Conservation (phyloP, 2,329 filamentous ascomycete genomes). For the Paecilomyces variotii region DNA sequence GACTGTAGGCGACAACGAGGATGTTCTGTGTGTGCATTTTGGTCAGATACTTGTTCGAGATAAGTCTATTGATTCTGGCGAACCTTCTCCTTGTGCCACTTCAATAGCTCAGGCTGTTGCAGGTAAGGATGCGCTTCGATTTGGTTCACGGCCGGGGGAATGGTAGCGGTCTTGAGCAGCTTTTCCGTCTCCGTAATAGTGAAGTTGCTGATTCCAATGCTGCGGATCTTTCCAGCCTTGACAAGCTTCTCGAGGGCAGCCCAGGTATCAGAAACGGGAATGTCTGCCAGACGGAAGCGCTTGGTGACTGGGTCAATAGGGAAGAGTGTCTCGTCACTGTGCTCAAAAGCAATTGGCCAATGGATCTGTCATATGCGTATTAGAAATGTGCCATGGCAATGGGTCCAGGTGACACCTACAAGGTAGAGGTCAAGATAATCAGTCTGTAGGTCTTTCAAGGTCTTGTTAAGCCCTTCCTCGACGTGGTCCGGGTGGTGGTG, state of each 20-base stretch:
- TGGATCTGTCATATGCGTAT: conserved; percentile 23
- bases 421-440: conserved; percentile 49
- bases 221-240: conserved; percentile 49
- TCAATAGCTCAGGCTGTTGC: conserved; percentile 17
- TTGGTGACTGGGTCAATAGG: conserved; percentile 11
- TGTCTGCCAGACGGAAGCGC: conserved; percentile 12
- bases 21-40: conserved; percentile 28
- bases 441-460: conserved; percentile 42
- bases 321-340: conserved; percentile 10
- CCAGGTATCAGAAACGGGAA: conserved; percentile 41
- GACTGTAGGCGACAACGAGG: conserved; percentile 41
- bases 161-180: conserved; percentile 23
- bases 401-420: conserved; percentile 16
- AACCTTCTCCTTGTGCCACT: conserved; percentile 14
- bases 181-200: conserved; percentile 33
- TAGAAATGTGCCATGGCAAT: not conserved
- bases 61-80: not conserved
- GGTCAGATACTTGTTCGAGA: not conserved
- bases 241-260: conserved; percentile 53
- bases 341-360: conserved; percentile 26
- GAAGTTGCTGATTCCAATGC: conserved; percentile 68
- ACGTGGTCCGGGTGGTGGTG: conserved; percentile 44
- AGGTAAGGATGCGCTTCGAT: conserved; percentile 23
- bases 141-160: conserved; percentile 19
- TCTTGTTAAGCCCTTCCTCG: conserved; percentile 41